phyloP scores from a whole-genome alignment of 1,284 basidiomycete species.

The Fomitopsis pinicola region DNA sequence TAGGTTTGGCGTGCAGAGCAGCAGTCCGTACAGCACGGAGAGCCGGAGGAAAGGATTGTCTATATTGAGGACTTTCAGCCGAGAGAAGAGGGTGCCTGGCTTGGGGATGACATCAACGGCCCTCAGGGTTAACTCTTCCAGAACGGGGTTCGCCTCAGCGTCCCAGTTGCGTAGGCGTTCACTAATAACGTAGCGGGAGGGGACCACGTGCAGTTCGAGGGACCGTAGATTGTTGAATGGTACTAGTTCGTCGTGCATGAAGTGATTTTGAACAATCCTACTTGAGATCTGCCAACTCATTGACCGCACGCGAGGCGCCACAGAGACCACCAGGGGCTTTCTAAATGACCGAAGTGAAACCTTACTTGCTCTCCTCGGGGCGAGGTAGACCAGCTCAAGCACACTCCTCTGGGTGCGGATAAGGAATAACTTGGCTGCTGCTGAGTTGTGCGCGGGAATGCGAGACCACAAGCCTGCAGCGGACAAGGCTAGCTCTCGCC shows the following conservation, averaged over 20 bases:
- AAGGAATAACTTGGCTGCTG: not conserved
- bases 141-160: not conserved
- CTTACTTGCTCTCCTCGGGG: not conserved
- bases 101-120: not conserved
- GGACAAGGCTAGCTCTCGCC: slow-evolving; percentile 9
- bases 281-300: not conserved
- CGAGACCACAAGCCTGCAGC: slow-evolving; percentile 10
- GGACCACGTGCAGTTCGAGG: not conserved
- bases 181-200: not conserved
- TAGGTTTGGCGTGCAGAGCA: not conserved
- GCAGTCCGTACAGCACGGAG: not conserved
- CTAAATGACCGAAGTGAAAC: no score
- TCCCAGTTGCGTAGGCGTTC: not conserved
- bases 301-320: not conserved
- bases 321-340: not conserved
- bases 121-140: not conserved
- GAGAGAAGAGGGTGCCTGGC: not conserved
- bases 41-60: not conserved
- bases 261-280: not conserved
- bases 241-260: not conserved
- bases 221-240: not conserved
- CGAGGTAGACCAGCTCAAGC: not conserved
- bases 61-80: not conserved
- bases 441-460: not conserved
- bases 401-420: not conserved